phyloP scores from a whole-genome alignment of 768 basidiomycete species.

The Pleurotus djamor region DNA sequence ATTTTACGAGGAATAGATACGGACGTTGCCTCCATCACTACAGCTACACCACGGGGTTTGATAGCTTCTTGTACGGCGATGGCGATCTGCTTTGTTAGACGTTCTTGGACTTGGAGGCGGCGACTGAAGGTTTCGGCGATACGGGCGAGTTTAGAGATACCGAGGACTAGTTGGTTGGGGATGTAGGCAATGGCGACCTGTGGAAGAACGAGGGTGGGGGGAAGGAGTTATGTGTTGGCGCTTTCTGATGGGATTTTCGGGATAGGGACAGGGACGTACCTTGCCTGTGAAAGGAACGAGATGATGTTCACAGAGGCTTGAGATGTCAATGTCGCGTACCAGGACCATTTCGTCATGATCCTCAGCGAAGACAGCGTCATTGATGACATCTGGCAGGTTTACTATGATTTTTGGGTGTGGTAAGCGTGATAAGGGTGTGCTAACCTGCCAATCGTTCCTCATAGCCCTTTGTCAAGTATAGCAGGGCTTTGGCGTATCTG shows the following conservation, averaged over 20 bases:
- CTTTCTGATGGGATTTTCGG: too few relatives aligned
- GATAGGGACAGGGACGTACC: slow-evolving; percentile 41
- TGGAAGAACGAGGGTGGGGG: slow-evolving; percentile 17
- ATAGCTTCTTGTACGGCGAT: slow-evolving; percentile 99
- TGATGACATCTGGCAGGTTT: slow-evolving; percentile 79
- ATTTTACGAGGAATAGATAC: slow-evolving; percentile 26
- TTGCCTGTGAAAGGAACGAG: slow-evolving; percentile 98
- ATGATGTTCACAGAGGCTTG: slow-evolving; percentile 97
- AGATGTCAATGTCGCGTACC: slow-evolving; percentile 96
- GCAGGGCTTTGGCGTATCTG: slow-evolving; percentile 92
- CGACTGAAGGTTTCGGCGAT: slow-evolving; percentile 98
- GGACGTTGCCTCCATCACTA: slow-evolving; percentile 98
- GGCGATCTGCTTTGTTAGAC: slow-evolving; percentile 96
- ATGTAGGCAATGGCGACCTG: slow-evolving; percentile 98
- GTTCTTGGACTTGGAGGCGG: slow-evolving; percentile 95
- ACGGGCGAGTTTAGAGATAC: slow-evolving; percentile 93
- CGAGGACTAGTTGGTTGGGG: slow-evolving; percentile 91
- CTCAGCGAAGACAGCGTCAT: slow-evolving; percentile 97
- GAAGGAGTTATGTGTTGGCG: slow-evolving; percentile 7
- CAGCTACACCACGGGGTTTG: slow-evolving; percentile 95
- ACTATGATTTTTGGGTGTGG: slow-evolving; percentile 10
- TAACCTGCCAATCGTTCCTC: slow-evolving; percentile 90
- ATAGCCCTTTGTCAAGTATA: slow-evolving; percentile 99
- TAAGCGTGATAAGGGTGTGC: slow-evolving; percentile 16
- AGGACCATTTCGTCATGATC: slow-evolving; percentile 99